These are phyloP conservation scores for Talaromyces stipitatus DNA, from an alignment of 495 filamentous ascomycete genomes.

Conservation along the genomic window DNA sequence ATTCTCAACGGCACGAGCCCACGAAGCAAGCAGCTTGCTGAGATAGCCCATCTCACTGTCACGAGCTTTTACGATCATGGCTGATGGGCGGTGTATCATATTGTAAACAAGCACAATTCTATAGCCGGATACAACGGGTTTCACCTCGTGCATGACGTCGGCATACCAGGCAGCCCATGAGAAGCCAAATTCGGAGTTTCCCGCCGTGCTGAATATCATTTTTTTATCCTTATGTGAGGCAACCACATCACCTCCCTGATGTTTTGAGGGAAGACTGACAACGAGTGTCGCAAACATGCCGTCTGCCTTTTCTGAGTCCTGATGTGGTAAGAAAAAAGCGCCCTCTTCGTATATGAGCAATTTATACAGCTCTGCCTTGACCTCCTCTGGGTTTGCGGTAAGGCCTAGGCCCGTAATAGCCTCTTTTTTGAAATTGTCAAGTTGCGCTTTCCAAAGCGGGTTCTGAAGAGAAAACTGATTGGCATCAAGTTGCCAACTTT, in stretches of 20 bases:
- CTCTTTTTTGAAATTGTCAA: conserved; percentile 13
- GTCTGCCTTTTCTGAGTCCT: conserved; percentile 46
- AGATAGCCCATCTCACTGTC: conserved; percentile 10
- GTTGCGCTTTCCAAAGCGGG: conserved; percentile 20
- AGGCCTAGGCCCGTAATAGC: conserved; percentile 26
- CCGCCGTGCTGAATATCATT: conserved; percentile 22
- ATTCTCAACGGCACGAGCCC: conserved; percentile 4
- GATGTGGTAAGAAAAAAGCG: conserved; percentile 45
- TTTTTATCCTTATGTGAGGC: conserved; percentile 29
- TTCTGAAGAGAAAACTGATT: conserved; percentile 34
- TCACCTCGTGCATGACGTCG: conserved; percentile 47
- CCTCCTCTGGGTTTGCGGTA: conserved; percentile 8
- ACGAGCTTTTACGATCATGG: conserved; percentile 5
- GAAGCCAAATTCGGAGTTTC: conserved; percentile 21
- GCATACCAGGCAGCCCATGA: conserved; percentile 45
- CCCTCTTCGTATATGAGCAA: conserved; percentile 49
- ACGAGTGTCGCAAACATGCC: conserved; percentile 53
- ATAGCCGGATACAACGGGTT: conserved; percentile 40
- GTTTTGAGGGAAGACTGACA: conserved; percentile 43
- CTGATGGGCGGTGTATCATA: conserved; percentile 27
- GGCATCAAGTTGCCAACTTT: conserved; percentile 43
- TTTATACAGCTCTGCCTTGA: conserved; percentile 43
- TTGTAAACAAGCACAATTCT: conserved; percentile 50
- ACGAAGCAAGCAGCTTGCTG: conserved; percentile 16
- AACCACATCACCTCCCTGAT: conserved; percentile 44